phyloP scores from a whole-genome alignment of 495 filamentous ascomycete genomes.

The Massariosphaeria phaeospora region DNA sequence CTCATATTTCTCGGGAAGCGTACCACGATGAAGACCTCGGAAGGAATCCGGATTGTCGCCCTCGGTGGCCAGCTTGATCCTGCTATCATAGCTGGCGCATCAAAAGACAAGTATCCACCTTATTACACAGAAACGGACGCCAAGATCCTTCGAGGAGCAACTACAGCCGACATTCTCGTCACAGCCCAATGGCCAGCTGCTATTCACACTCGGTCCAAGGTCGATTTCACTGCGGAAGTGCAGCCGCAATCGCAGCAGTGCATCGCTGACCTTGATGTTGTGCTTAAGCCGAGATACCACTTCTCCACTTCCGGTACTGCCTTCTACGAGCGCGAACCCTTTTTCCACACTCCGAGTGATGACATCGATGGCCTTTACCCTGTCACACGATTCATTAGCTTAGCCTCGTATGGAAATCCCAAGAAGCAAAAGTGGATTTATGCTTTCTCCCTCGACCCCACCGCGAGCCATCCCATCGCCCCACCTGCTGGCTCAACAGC shows the following conservation, averaged over 20 bases:
- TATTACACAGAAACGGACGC: slow-evolving; percentile 73
- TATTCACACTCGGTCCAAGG: slow-evolving; percentile 59
- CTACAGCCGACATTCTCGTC: slow-evolving; percentile 75
- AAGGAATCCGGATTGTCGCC: slow-evolving; percentile 77
- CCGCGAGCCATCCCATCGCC: slow-evolving; percentile 50
- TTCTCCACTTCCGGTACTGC: slow-evolving; percentile 62
- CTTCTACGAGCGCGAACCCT: slow-evolving; percentile 89
- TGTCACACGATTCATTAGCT: slow-evolving; percentile 81
- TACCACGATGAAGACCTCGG: slow-evolving; percentile 77
- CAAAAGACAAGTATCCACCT: slow-evolving; percentile 60
- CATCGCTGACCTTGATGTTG: slow-evolving; percentile 65
- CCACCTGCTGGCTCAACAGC: slow-evolving; percentile 65
- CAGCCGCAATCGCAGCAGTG: slow-evolving; percentile 50
- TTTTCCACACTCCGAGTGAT: slow-evolving; percentile 64
- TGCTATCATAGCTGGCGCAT: slow-evolving; percentile 47
- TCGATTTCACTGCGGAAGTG: slow-evolving; percentile 45
- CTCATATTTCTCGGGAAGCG: slow-evolving; percentile 84
- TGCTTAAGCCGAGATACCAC: slow-evolving; percentile 82
- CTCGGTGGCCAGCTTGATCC: slow-evolving; percentile 66
- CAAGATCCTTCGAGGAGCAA: slow-evolving; percentile 64
- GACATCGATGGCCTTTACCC: slow-evolving; percentile 49
- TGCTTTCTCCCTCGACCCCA: slow-evolving; percentile 74
- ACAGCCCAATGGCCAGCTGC: slow-evolving; percentile 78
- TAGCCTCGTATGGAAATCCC: slow-evolving; percentile 69
- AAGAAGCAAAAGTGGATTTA: slow-evolving; percentile 81